phyloP scores from a whole-genome alignment of 495 filamentous ascomycete genomes.

The Penicillium samsonianum region DNA sequence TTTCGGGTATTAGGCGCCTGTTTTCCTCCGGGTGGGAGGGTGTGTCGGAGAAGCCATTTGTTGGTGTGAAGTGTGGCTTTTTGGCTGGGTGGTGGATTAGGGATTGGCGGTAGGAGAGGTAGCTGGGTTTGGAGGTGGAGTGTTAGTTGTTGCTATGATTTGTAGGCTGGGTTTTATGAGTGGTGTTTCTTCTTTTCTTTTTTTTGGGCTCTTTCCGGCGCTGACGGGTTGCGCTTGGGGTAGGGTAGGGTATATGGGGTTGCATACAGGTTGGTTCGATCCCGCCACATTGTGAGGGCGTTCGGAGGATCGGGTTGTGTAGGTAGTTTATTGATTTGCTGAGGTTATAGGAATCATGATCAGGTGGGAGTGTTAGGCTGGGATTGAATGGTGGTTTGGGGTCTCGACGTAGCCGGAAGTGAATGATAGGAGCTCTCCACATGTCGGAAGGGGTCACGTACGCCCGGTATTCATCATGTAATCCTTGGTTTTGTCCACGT shows the following conservation, averaged over 20 bases:
- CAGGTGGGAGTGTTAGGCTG: not conserved
- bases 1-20: constrained; percentile 76
- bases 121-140: constrained; percentile 54
- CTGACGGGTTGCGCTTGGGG: constrained; percentile 8
- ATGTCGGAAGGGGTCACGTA: constrained; percentile 13
- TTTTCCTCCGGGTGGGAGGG: constrained; percentile 71
- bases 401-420: constrained; percentile 1
- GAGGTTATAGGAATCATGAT: constrained; percentile 19
- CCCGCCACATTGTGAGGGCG: constrained; percentile 80
- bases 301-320: constrained; percentile 13
- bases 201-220: not conserved
- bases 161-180: not conserved
- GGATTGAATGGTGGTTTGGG: constrained; percentile 2
- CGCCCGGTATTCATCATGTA: constrained; percentile 14
- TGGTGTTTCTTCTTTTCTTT: not conserved
- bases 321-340: constrained; percentile 21
- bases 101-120: constrained; percentile 98
- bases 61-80: constrained; percentile 68
- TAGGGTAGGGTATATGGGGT: constrained; percentile 13
- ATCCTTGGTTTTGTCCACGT: not conserved
- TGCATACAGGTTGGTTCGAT: constrained; percentile 91
- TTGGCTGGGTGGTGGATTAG: constrained; percentile 93
- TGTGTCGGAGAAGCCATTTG: constrained; percentile 72
- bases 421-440: constrained; percentile 12
- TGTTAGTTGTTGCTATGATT: constrained; percentile 7